Evolutionary conservation across 2,329 filamentous ascomycete genomes (phyloP).

Genomic region (Cladophialophora chaetospira): DNA sequence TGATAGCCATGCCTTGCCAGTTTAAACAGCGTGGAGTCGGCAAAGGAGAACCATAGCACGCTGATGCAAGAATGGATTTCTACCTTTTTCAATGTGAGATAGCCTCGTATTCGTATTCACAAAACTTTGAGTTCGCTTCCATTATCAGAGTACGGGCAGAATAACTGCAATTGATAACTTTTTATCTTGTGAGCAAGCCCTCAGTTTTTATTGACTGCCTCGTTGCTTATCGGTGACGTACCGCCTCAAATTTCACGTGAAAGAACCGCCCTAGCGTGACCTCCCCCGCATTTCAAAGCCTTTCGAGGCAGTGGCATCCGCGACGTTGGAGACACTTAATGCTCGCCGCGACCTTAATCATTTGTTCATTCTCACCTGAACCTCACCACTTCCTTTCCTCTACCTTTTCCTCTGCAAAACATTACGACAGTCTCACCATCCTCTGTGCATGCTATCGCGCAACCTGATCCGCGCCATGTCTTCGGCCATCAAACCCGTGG

Average conservation of each 20-base stretch:
- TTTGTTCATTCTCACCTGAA: not conserved
- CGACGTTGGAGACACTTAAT: not conserved
- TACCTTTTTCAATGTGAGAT: no score
- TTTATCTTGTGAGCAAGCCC: no score
- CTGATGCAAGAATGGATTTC: no score
- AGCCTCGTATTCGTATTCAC: not conserved
- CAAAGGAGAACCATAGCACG: no score
- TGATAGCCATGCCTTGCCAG: slow-evolving; percentile 33
- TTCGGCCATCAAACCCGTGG: slow-evolving; percentile 22
- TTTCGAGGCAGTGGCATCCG: no score
- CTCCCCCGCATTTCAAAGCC: not conserved
- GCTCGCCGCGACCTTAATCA: no score
- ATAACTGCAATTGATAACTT: not conserved
- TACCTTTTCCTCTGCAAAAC: no score
- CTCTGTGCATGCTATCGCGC: not conserved
- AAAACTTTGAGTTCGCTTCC: not conserved
- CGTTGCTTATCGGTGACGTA: not conserved
- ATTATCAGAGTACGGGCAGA: not conserved
- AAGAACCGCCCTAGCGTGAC: not conserved
- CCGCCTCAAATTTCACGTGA: not conserved
- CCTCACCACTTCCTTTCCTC: not conserved
- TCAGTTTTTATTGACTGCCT: not conserved
- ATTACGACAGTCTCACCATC: not conserved
- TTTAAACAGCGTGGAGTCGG: no score
- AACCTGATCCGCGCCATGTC: not conserved